Conservation (phyloP, 352 stramenopile genomes). For the Aphanomyces euteiches region DNA sequence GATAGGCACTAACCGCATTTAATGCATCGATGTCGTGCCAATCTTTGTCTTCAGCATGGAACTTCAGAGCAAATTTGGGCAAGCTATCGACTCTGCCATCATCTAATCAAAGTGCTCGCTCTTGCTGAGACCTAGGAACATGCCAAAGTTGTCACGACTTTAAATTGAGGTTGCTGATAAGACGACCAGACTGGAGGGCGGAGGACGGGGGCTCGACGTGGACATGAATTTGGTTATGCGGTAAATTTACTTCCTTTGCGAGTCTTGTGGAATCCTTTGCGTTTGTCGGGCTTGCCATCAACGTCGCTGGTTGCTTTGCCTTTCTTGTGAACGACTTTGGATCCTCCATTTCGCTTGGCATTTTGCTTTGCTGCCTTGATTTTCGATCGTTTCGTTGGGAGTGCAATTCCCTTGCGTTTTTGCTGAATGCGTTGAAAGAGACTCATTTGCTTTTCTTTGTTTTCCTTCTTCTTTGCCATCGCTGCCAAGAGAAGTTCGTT, state of each 20-base stretch:
- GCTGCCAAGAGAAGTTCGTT: conserved; percentile 36
- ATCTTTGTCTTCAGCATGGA: too few relatives aligned
- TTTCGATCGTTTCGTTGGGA: conserved; percentile 80
- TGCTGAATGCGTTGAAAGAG: conserved; percentile 87
- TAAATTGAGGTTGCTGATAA: not conserved
- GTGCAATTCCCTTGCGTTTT: conserved; percentile 71
- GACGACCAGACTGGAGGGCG: not conserved
- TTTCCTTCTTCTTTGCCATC: conserved; percentile 41
- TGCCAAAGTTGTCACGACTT: not conserved
- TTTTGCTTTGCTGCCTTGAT: conserved; percentile 65
- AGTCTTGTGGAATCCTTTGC: conserved; percentile 17
- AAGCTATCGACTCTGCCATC: too few relatives aligned
- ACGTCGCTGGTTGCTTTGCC: conserved; percentile 33
- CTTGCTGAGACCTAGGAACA: not conserved
- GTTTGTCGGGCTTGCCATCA: conserved; percentile 4
- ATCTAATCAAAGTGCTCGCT: not conserved
- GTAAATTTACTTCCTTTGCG: conserved; percentile 11
- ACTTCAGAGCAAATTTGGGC: too few relatives aligned
- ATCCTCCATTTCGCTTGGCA: conserved; percentile 35
- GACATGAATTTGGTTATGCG: not conserved
- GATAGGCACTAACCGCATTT: not conserved
- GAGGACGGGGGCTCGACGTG: not conserved
- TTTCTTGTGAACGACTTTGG: conserved; percentile 42
- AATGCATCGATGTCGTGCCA: too few relatives aligned
- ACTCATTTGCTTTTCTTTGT: conserved; percentile 58